Percentiles rank a stretch among this genome's conserved stretches.
Conservation (phyloP, 441 rosid genomes). For the Pelargonium cotyledonis region DNA sequence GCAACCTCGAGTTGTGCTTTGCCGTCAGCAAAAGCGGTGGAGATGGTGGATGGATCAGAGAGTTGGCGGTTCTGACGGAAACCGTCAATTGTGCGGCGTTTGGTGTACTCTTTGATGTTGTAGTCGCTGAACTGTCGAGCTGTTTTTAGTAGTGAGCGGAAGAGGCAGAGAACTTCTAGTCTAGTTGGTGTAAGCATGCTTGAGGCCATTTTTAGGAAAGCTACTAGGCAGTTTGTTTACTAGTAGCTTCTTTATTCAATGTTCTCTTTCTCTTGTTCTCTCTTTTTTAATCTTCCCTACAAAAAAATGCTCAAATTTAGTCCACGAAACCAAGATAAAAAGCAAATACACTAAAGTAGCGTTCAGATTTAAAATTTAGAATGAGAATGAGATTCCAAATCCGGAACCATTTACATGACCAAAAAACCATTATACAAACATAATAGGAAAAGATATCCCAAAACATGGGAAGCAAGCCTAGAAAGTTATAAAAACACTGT, state of each 20-base stretch:
- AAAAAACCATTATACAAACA: too few species aligned
- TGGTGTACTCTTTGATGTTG: slow-evolving; percentile 74
- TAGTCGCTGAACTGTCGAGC: slow-evolving; percentile 65
- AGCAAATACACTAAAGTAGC: not conserved
- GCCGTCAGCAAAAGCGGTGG: slow-evolving; percentile 50
- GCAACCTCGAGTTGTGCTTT: slow-evolving; percentile 56
- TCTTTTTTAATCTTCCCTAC: too few species aligned
- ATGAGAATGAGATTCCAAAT: too few species aligned
- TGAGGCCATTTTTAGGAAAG: not conserved
- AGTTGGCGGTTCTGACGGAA: slow-evolving; percentile 47
- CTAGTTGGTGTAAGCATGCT: slow-evolving; percentile 24
- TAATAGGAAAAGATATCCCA: too few species aligned
- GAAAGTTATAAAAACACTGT: too few species aligned
- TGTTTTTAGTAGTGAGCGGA: slow-evolving; percentile 61
- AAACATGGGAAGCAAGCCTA: too few species aligned
- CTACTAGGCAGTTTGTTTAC: too few species aligned
- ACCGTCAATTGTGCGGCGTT: slow-evolving; percentile 57
- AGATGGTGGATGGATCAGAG: slow-evolving; percentile 36
- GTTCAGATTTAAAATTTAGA: too few species aligned
- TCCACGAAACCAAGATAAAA: not conserved
- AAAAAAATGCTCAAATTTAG: too few species aligned
- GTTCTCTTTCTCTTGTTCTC: too few species aligned
- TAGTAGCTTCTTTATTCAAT: too few species aligned
- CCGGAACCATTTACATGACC: too few species aligned
- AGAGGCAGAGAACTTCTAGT: slow-evolving; percentile 42